Base-by-base conservation (phyloP, 805 yeast genomes). In the Yarrowia sp. region DNA sequence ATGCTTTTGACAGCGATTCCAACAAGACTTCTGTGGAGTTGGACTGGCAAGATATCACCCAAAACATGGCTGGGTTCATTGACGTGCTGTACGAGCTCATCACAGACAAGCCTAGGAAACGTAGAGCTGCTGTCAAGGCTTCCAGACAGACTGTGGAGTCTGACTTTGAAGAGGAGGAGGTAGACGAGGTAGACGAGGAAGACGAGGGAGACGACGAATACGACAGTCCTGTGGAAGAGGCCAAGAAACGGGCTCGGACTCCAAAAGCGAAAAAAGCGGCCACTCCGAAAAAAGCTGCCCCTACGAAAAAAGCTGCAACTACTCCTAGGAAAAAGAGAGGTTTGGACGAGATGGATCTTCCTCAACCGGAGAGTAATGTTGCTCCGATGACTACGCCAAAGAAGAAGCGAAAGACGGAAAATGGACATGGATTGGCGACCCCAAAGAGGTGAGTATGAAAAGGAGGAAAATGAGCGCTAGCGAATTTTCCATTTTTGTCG, bases 401-500 rank as follows among this genome's bases (percentile, higher is more conserved):
- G 4, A 62, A 66, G 46, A 66, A 63, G 30, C 44, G 46, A 14
- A 51, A 52, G 40, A 49, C 56, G 7, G 65, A 43, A 26, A 44
- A 58, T 32, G 38, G 48, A 28, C 26, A 41, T 12, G 40, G 19
- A 14, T 46, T 32, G 19, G 38, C 48, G 3, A 44, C 67, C n/a
- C 65, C 64, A 16, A 66, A 54, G 43, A 41, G 38, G 63, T 58
- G 63, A 58, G 63, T 58, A 38, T 33, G 19, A 38, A 38, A 26
- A n/a, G n/a, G n/a, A n/a, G n/a, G n/a, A n/a, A n/a, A n/a, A n/a
- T n/a, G n/a, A n/a, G n/a, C n/a, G n/a, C n/a, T n/a, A n/a, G n/a
- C n/a, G n/a, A n/a, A n/a, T n/a, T n/a, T n/a, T n/a, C n/a, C n/a
- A n/a, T n/a, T n/a, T n/a, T n/a, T n/a, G n/a, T n/a, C n/a, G n/a